Evolutionary conservation across 2,329 filamentous ascomycete genomes (phyloP).

Genomic region (Colletotrichum sp.): DNA sequence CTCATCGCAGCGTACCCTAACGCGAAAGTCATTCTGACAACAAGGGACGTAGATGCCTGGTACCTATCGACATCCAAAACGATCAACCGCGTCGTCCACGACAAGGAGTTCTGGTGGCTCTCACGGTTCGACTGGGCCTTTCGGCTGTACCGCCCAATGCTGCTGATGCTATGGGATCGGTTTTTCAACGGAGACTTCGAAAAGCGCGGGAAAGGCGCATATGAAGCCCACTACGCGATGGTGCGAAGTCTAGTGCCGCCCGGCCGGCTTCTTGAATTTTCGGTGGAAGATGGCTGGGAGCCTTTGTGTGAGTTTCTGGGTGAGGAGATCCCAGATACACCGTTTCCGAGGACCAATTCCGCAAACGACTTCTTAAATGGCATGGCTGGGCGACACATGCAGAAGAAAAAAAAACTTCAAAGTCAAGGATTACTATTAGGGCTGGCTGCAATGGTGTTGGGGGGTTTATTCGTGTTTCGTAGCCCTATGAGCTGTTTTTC

Average conservation of each 20-base stretch:
- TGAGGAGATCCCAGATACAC: slow-evolving; percentile 33
- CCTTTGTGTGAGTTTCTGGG: slow-evolving; percentile 46
- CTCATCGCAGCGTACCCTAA: slow-evolving; percentile 36
- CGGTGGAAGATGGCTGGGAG: slow-evolving; percentile 43
- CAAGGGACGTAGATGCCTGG: slow-evolving; percentile 37
- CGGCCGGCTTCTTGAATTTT: slow-evolving; percentile 5
- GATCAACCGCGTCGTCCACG: slow-evolving; percentile 30
- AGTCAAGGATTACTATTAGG: too few relatives aligned
- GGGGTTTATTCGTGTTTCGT: too few relatives aligned
- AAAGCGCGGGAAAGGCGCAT: slow-evolving; percentile 31
- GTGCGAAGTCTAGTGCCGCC: background rate
- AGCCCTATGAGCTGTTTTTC: too few relatives aligned
- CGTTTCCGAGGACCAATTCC: too few relatives aligned
- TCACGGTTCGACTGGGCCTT: slow-evolving; percentile 63
- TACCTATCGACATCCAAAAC: slow-evolving; percentile 24
- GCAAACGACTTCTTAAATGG: too few relatives aligned
- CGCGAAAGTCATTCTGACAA: slow-evolving; percentile 36
- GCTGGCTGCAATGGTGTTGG: too few relatives aligned
- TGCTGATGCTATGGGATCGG: slow-evolving; percentile 70
- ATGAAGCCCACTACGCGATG: slow-evolving; percentile 10
- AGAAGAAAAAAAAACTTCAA: too few relatives aligned
- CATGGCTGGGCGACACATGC: too few relatives aligned
- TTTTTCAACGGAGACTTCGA: slow-evolving; percentile 71
- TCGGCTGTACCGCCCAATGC: slow-evolving; percentile 72
- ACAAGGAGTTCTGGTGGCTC: slow-evolving; percentile 22